A percentile compares a stretch with the other conserved stretches of the same genome.
Evolutionary conservation across 352 stramenopile genomes (phyloP).

Genomic region (Phytophthora macrochlamydospora): DNA sequence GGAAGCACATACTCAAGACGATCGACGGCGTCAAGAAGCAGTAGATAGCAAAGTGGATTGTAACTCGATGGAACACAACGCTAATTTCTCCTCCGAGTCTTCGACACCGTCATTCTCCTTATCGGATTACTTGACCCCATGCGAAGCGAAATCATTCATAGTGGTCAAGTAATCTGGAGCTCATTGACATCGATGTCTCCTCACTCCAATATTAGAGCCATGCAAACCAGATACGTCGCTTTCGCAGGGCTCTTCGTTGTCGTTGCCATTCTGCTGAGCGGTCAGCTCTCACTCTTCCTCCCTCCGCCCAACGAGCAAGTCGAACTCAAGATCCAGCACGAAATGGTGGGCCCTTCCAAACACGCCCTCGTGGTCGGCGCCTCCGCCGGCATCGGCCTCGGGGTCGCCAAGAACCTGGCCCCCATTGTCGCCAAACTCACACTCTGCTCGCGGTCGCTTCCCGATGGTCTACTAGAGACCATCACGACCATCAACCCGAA

Average conservation of each 20-base stretch:
- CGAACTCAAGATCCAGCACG: background rate
- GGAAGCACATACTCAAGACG: slow-evolving; percentile 21
- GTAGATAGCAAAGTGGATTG: slow-evolving; percentile 2
- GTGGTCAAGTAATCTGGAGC: too few relatives aligned
- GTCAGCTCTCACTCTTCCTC: background rate
- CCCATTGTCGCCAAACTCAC: slow-evolving; percentile 1
- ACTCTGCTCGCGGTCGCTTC: slow-evolving; percentile 8
- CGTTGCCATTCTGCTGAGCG: background rate
- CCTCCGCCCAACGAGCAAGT: background rate
- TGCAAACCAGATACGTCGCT: background rate
- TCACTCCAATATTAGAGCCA: background rate
- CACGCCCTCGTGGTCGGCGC: background rate
- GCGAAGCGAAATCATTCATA: too few relatives aligned
- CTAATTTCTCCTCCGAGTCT: too few relatives aligned
- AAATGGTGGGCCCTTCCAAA: background rate
- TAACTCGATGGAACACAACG: too few relatives aligned
- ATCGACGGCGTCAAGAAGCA: slow-evolving; percentile 26
- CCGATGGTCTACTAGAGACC: slow-evolving; percentile 12
- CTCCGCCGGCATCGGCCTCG: background rate
- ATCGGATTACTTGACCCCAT: too few relatives aligned
- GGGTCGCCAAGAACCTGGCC: background rate
- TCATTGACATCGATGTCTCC: too few relatives aligned
- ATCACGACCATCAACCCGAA: slow-evolving; percentile 20
- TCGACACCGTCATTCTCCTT: background rate
- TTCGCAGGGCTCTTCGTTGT: background rate